Conservation (phyloP, 2,329 filamentous ascomycete species). For the Orbilia quercus region DNA sequence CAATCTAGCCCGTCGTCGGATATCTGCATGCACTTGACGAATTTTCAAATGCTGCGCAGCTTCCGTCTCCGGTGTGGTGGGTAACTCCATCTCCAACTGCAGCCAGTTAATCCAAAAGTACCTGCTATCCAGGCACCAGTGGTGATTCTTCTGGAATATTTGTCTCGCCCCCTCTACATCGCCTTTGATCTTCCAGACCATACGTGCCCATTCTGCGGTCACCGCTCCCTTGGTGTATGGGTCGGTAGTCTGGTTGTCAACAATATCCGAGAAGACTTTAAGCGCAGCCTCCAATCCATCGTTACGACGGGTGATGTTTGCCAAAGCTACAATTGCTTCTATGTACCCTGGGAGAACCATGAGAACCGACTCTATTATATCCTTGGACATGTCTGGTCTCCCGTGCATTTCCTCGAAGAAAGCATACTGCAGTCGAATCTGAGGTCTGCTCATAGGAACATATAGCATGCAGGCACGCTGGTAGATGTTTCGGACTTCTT, state of each 20-base stretch:
- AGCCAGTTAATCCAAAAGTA: constrained; percentile 92
- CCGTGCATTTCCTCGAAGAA: constrained; percentile 91
- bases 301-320: constrained; percentile 85
- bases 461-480: constrained; percentile 85
- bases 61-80: constrained; percentile 74
- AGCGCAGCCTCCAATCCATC: constrained; percentile 85
- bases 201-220: constrained; percentile 85
- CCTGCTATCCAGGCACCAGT: constrained; percentile 85
- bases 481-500: constrained; percentile 92
- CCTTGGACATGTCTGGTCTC: constrained; percentile 79
- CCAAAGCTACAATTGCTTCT: constrained; percentile 87
- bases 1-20: constrained; percentile 78
- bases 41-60: constrained; percentile 76
- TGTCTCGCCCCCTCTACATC: constrained; percentile 82
- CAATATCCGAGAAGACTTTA: constrained; percentile 81
- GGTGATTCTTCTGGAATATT: constrained; percentile 82
- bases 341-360: constrained; percentile 79
- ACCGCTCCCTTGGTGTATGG: constrained; percentile 85
- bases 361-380: constrained; percentile 85
- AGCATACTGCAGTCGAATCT: constrained; percentile 87
- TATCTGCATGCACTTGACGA: constrained; percentile 80
- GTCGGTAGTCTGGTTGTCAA: constrained; percentile 77
- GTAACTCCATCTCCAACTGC: constrained; percentile 86
- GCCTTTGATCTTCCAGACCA: constrained; percentile 89
- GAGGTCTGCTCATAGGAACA: constrained; percentile 85